phyloP scores from a whole-genome alignment of 202 grass and related monocot species.

The Zoysia matrella region DNA sequence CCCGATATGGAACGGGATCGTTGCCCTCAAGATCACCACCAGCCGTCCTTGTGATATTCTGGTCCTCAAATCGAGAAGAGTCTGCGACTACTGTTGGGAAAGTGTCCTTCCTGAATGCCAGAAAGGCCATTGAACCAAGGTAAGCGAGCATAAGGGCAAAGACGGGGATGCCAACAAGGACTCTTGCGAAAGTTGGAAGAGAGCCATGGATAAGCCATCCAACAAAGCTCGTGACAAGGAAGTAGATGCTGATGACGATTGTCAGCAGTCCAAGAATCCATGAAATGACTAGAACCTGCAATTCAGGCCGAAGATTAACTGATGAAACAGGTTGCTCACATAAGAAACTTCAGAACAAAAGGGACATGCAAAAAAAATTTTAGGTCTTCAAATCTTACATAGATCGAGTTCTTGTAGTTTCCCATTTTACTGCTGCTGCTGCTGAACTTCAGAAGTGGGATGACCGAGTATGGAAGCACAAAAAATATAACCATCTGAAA shows the following conservation, averaged over 20 bases:
- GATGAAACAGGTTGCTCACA: no score
- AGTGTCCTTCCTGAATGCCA: constrained; percentile 78
- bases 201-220: no score
- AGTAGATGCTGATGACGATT: constrained; percentile 83
- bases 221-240: constrained; percentile 60
- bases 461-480: constrained; percentile 61
- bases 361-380: no score
- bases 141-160: no score
- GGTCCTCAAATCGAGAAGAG: constrained; percentile 35
- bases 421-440: no score
- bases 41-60: constrained; percentile 46
- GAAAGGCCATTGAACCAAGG: constrained; percentile 57
- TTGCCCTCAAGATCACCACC: neutral
- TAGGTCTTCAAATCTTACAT: no score
- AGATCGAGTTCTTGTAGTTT: no score
- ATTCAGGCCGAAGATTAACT: no score
- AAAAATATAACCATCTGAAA: constrained; percentile 47
- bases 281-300: no score
- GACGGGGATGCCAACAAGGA: no score
- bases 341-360: no score
- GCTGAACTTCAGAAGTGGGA: constrained; percentile 89
- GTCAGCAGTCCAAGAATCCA: constrained; percentile 52
- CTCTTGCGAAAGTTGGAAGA: no score
- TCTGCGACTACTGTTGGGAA: constrained; percentile 58
- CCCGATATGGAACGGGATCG: constrained; percentile 53